Base-by-base conservation (phyloP, 2,329 filamentous ascomycete genomes). In the Magnaporthiopsis poae region DNA sequence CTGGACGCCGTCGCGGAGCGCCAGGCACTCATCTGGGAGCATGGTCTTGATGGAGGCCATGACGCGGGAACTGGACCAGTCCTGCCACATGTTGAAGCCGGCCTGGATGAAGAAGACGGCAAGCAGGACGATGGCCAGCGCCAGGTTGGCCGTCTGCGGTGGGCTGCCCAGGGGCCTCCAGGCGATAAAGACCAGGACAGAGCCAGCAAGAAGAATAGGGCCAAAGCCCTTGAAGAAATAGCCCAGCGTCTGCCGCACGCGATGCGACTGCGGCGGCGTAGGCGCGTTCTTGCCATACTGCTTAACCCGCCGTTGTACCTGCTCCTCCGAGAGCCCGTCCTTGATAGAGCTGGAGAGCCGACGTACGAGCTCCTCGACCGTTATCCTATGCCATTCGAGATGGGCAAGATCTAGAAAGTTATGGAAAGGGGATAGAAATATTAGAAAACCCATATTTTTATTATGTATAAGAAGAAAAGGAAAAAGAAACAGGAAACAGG, bases 211-310 rank as follows among this genome's bases (percentile, higher is more conserved):
- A 3, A 93, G 81, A 64, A 94, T 85, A 1, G 85, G 81, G 2
- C 90, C 90, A 70, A 93, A 94, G 1, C 90, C 90, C 69, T 88
- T 88, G 77, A 92, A 92, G 71, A 92, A 87, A 76, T 93, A 93
- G 25, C 84, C 84, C 46, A 88, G 76, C 5, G 87, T 81, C 68
- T 85, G 85, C 61, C 80, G 79, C 61, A 86, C 74, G 69, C 82
- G 81, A 68, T 82, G 84, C 5, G 86, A 88, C 18, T 87, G 85
- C 1, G 89, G 86, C 3, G 86, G 82, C 4, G 88, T 86, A 5
- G 87, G 87, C 9, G 83, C 81, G 72, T 93, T 93, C 68, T 77
- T 84, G 52, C 90, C 90, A 75, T 89, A 84, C 72, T 89, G 80
- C 61, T 78, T 79, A 8, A 84, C 73, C 56, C 85, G 82, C 31